Base-by-base conservation (phyloP, 176 grass and related monocot genomes). In the Carex myosuroides region DNA sequence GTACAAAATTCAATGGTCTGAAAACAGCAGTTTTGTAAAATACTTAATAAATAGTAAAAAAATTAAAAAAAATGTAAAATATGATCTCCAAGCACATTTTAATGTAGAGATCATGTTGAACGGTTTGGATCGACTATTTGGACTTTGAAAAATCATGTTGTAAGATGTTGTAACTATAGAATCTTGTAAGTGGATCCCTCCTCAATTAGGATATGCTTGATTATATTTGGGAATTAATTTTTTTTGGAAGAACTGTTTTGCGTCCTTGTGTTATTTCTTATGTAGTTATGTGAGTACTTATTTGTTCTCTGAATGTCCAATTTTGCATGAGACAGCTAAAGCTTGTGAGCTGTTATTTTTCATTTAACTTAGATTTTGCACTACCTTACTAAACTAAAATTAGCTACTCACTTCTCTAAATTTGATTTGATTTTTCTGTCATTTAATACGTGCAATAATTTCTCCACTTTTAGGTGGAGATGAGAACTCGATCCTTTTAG, bases 391-490 rank as follows among this genome's bases (percentile, higher is more conserved):
- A 13, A 73, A 52, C 8, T 12, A 46, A 68, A 71, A 52, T 73
- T 50, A 50, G 46, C 8, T 13, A 24, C 70, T 46, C 39, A 20
- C 39, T 73, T 52, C n/a, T 50, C 41, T 26, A 50, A 50, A 50
- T 50, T 46, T 22, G 10, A 11, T 20, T 73, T 20, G 10, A 73
- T 73, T 42, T 42, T 71, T 39, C 11, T 44, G 35, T 81, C 22
- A 52, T 44, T 82, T 82, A 61, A 24, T 48, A 64, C 17, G 53
- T 82, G 58, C 17, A 62, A 52, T 64, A 79, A 87, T 79, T 48
- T 89, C 85, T 60, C 26, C 56, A 32, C 52, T 93, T 88, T 88
- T 84, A 99, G 96, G 96, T 81, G 88, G 88, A 72, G 88, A 95
- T 87, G 90, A 92, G 18, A 71, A 81, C 76, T 99, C 91, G 3